phyloP scores from a whole-genome alignment of 1,284 basidiomycete genomes.

The Cutaneotrichosporon spelunceum region DNA sequence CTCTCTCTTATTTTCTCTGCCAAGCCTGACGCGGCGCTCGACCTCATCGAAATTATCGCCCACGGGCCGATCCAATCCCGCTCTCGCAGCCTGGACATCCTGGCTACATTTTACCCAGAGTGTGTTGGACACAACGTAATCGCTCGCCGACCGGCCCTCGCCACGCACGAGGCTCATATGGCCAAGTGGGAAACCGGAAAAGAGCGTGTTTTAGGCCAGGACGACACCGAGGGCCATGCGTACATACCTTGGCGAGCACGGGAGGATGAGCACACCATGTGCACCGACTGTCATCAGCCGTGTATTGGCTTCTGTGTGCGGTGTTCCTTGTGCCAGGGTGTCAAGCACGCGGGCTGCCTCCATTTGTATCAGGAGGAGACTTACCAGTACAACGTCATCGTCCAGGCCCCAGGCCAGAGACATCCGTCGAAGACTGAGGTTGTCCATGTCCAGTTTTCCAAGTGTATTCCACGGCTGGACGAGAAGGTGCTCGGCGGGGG shows the following conservation, averaged over 20 bases:
- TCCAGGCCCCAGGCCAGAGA: not conserved
- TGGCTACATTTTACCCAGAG: slow-evolving; percentile 64
- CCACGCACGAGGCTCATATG: slow-evolving; percentile 32
- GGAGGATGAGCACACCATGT: slow-evolving; percentile 9
- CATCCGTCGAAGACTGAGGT: slow-evolving; percentile 2
- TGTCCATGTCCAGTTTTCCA: slow-evolving; percentile 32
- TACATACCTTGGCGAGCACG: slow-evolving; percentile 40
- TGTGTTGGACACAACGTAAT: slow-evolving; percentile 61
- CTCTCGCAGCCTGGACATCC: slow-evolving; percentile 56
- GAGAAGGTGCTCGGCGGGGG: slow-evolving; percentile 29
- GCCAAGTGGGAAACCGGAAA: slow-evolving; percentile 41
- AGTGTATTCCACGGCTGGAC: slow-evolving; percentile 27
- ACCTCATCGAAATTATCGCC: slow-evolving; percentile 66
- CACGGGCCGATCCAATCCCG: slow-evolving; percentile 59
- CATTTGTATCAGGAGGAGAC: slow-evolving; percentile 19
- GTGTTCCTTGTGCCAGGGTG: slow-evolving; percentile 38
- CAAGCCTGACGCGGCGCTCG: slow-evolving; percentile 66
- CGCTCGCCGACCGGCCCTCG: slow-evolving; percentile 33
- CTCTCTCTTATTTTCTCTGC: slow-evolving; percentile 59
- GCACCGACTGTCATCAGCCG: slow-evolving; percentile 26
- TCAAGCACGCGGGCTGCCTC: slow-evolving; percentile 39
- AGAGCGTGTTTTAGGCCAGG: slow-evolving; percentile 31
- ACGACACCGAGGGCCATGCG: slow-evolving; percentile 34
- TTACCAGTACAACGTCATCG: slow-evolving; percentile 32
- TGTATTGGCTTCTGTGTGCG: slow-evolving; percentile 35